Conservation (phyloP, 805 yeast genomes). For the Saccharomycopsis sp. region DNA sequence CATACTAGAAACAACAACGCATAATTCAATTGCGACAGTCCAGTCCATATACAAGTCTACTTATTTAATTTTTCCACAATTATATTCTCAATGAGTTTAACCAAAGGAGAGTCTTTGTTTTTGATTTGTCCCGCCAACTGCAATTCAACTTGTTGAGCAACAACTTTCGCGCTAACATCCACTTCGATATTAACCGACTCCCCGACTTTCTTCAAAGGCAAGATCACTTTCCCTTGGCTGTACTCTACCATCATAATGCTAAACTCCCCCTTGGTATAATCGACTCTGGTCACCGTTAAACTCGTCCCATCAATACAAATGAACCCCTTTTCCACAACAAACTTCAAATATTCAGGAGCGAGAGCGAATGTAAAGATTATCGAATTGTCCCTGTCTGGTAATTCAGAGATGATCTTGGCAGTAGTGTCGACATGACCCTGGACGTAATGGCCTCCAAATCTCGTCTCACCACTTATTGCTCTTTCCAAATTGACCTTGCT, state of each 20-base stretch:
- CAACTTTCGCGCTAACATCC: constrained; percentile 85
- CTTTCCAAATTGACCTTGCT: constrained; percentile 80
- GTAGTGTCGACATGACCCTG: constrained; percentile 96
- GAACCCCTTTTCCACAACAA: constrained; percentile 92
- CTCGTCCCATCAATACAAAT: constrained; percentile 91
- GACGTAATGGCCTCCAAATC: constrained; percentile 96
- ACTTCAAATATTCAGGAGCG: constrained; percentile 35
- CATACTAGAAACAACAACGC: background rate
- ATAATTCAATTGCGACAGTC: too few relatives aligned
- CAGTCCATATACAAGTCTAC: too few relatives aligned
- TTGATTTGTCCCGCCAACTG: constrained; percentile 44
- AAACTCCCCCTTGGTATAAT: constrained; percentile 49
- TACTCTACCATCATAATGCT: constrained; percentile 88
- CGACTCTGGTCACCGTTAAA: constrained; percentile 77
- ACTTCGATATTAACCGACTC: constrained; percentile 84
- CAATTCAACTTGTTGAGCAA: constrained; percentile 74
- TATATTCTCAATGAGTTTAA: constrained; percentile 39
- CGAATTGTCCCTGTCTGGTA: constrained; percentile 67
- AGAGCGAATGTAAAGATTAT: constrained; percentile 67
- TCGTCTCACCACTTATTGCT: constrained; percentile 68
- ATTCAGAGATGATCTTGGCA: constrained; percentile 51
- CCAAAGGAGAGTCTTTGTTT: constrained; percentile 43
- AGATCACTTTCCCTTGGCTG: constrained; percentile 74
- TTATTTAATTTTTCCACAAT: constrained; percentile 37
- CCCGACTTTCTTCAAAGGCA: constrained; percentile 59